Percentiles rank a stretch among this genome's conserved stretches.
Conservation (phyloP, 2,329 filamentous ascomycete genomes). For the Blumeriella jaapii region DNA sequence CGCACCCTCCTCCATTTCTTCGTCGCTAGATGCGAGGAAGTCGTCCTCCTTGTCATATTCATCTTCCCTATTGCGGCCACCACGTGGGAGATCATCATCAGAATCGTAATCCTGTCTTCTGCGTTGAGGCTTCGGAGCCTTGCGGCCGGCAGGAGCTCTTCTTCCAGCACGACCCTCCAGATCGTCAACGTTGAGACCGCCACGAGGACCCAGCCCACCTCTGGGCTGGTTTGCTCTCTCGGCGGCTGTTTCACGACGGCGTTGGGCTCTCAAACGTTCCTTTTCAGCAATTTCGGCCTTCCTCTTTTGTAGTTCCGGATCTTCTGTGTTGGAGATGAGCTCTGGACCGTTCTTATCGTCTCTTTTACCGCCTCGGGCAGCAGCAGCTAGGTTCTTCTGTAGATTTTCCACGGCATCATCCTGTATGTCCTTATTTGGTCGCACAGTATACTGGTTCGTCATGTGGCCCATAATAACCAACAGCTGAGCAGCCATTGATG, state of each 20-base stretch:
- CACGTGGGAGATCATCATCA: constrained; percentile 57
- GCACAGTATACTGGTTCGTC: constrained; percentile 58
- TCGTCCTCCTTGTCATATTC: constrained; percentile 73
- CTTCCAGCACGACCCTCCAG: constrained; percentile 50
- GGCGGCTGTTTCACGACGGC: constrained; percentile 55
- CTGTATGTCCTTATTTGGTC: constrained; percentile 53
- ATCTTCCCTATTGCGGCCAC: constrained; percentile 46
- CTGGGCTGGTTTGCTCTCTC: constrained; percentile 39
- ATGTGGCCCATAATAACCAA: constrained; percentile 67
- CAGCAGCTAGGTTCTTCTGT: constrained; percentile 54
- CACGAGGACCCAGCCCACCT: constrained; percentile 33
- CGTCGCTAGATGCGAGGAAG: constrained; percentile 65
- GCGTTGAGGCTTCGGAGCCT: constrained; percentile 41
- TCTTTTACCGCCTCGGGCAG: constrained; percentile 42
- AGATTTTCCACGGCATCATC: constrained; percentile 62
- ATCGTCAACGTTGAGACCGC: constrained; percentile 55
- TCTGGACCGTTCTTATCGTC: constrained; percentile 47
- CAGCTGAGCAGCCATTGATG: constrained; percentile 54
- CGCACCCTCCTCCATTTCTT: constrained; percentile 49
- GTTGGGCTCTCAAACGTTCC: constrained; percentile 55
- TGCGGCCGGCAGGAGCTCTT: constrained; percentile 39
- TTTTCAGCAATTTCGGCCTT: constrained; percentile 65
- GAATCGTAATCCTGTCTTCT: constrained; percentile 60
- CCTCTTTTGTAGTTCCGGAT: constrained; percentile 65
- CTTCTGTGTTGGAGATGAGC: constrained; percentile 58